Evolutionary conservation across 306 rosid genomes (phyloP).

Genomic region (cucumber (Cucumis sativus)): DNA sequence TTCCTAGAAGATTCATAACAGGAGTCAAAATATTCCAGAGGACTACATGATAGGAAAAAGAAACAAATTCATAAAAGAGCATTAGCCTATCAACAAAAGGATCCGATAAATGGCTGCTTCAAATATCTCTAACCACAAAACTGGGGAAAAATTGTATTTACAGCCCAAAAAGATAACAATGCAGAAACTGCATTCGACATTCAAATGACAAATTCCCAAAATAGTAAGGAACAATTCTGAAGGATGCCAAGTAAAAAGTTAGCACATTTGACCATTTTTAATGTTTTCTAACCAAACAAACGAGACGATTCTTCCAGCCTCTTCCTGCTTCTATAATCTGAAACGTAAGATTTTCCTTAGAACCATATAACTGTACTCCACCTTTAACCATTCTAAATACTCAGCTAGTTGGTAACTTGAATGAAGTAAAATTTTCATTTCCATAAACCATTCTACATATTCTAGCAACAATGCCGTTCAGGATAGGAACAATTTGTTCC

Average conservation of each 20-base stretch:
- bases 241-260: not conserved
- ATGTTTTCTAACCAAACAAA: not conserved
- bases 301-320: not conserved
- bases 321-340: not conserved
- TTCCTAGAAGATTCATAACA: not conserved
- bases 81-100: not conserved
- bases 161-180: not conserved
- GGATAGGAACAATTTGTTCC: not conserved
- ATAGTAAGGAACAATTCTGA: not conserved
- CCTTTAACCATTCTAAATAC: not conserved
- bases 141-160: not conserved
- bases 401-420: not conserved
- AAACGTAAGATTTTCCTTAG: not conserved
- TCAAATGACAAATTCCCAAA: not conserved
- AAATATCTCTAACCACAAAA: not conserved
- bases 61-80: not conserved
- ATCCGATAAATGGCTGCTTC: not conserved
- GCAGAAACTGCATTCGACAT: not conserved
- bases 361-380: not conserved
- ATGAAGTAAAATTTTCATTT: not conserved
- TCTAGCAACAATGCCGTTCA: not conserved
- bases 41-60: not conserved
- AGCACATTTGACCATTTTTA: not conserved
- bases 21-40: not conserved
- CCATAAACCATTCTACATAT: constrained; percentile 2